Percentiles rank a stretch among this genome's conserved stretches.
phyloP scores from a whole-genome alignment of 169 alveolate genomes.

The Plasmodium malariae region DNA sequence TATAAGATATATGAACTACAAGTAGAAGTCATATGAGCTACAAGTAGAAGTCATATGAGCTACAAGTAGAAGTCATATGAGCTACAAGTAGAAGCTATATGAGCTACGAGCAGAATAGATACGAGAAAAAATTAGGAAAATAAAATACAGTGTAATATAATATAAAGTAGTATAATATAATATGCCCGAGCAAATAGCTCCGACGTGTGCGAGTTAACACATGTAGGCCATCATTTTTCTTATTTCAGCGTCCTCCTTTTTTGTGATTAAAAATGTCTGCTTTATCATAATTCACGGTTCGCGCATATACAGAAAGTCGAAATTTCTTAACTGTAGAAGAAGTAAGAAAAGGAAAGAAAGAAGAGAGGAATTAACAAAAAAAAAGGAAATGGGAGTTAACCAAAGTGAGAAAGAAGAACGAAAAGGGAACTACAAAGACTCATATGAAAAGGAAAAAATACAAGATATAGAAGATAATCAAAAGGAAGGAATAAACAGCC shows the following conservation, averaged over 20 bases:
- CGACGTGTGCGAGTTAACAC: too few relatives aligned
- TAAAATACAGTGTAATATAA: too few relatives aligned
- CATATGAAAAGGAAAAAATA: neutral
- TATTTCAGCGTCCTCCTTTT: constrained; percentile 4
- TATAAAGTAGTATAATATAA: too few relatives aligned
- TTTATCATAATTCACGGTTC: constrained; percentile 50
- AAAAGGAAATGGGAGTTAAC: neutral
- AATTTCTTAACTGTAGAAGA: constrained; percentile 1
- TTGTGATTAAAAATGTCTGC: constrained; percentile 45
- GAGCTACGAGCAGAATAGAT: too few relatives aligned
- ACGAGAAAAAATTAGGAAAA: too few relatives aligned
- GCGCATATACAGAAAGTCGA: constrained; percentile 39
- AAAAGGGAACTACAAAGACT: neutral
- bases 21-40: too few relatives aligned
- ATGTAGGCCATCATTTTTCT: neutral
- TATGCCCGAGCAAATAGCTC: too few relatives aligned
- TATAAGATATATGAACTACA: neutral
- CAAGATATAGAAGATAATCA: neutral
- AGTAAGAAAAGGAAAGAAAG: neutral
- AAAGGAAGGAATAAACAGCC: neutral
- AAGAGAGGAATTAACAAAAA: neutral
- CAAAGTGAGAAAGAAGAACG: neutral
- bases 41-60: too few relatives aligned
- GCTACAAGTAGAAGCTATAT: too few relatives aligned
- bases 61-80: too few relatives aligned